Percentiles rank a stretch among this genome's conserved stretches.
Conservation (phyloP, 352 stramenopile genomes). For the Phytophthora ramorum region DNA sequence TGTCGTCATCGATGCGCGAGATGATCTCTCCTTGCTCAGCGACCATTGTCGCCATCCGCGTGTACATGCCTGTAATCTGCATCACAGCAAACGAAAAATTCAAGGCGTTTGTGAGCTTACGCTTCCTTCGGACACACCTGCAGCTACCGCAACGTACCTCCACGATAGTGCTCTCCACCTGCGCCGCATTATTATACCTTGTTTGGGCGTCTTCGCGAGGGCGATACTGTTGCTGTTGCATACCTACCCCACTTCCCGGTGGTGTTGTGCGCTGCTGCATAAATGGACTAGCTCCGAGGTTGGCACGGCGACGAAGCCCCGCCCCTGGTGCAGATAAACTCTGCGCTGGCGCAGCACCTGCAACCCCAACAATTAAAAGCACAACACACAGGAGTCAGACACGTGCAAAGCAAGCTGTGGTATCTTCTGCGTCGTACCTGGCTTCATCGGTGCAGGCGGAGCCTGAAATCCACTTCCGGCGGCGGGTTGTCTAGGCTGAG, state of each 20-base stretch:
- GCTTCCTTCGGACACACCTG: neutral
- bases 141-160: constrained; percentile 50
- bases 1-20: constrained; percentile 86
- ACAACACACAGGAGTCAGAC: constrained; percentile 2
- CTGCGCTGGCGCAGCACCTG: constrained; percentile 23
- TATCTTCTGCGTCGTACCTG: constrained; percentile 26
- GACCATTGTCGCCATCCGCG: constrained; percentile 85
- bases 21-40: constrained; percentile 84
- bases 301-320: constrained; percentile 67
- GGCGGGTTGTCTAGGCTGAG: constrained; percentile 15
- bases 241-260: constrained; percentile 24
- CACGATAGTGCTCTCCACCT: constrained; percentile 87
- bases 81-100: neutral
- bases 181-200: constrained; percentile 74
- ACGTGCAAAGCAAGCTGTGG: neutral
- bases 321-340: constrained; percentile 31
- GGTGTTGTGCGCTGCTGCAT: constrained; percentile 69
- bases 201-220: constrained; percentile 75
- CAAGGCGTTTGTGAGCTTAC: neutral
- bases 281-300: constrained; percentile 71
- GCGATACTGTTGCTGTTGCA: constrained; percentile 69
- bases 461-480: constrained; percentile 28
- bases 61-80: constrained; percentile 90
- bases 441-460: constrained; percentile 19
- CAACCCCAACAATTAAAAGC: constrained; percentile 6